Conservation (phyloP, 2,329 filamentous ascomycete genomes). For the Aspergillus sp. region DNA sequence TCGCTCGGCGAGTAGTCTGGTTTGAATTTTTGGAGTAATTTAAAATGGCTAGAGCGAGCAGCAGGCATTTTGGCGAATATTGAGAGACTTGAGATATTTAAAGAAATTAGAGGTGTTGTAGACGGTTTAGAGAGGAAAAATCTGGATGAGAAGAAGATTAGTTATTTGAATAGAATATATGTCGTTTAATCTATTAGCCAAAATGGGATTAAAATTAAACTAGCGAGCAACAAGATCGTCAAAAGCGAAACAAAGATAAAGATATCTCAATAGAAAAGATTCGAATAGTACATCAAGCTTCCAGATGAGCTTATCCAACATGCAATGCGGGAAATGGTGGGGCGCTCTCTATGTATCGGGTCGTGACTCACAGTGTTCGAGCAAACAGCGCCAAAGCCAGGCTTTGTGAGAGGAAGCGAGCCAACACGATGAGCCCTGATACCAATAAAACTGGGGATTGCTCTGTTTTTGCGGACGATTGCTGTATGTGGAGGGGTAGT, state of each 20-base stretch:
- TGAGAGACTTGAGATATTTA: conserved; percentile 8
- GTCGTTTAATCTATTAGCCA: not conserved
- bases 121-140: conserved; percentile 20
- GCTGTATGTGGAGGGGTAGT: conserved; percentile 10
- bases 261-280: not conserved
- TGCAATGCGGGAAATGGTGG: not conserved
- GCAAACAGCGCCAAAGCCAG: conserved; percentile 27
- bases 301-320: not conserved
- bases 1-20: conserved; percentile 85
- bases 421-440: conserved; percentile 29
- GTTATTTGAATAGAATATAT: not conserved
- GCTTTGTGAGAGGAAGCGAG: conserved; percentile 24
- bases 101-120: conserved; percentile 15
- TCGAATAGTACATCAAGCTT: not conserved
- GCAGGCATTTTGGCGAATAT: conserved; percentile 54
- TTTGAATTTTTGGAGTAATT: conserved; percentile 79
- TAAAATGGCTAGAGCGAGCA: conserved; percentile 63
- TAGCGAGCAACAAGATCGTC: not conserved
- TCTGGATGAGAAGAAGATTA: conserved; percentile 16
- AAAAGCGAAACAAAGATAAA: not conserved
- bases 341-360: not conserved
- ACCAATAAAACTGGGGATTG: not conserved
- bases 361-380: conserved; percentile 31
- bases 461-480: conserved; percentile 7
- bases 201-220: conserved; percentile 5